Conservation (phyloP, 257 asterid genomes). For the Paulownia fortunei region DNA sequence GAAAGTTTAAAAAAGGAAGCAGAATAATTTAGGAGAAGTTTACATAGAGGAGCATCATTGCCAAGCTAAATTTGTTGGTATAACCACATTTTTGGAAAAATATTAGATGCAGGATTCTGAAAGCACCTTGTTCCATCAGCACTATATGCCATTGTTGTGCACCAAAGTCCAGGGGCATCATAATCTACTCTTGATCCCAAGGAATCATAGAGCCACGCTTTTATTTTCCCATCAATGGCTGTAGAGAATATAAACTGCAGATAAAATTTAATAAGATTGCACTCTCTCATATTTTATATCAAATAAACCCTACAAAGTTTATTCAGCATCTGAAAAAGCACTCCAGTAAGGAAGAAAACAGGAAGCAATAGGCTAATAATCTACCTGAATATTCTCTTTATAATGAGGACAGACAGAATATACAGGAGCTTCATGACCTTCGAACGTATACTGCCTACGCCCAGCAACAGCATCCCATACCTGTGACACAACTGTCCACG, state of each 20-base stretch:
- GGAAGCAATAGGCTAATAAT: slow-evolving; percentile 11
- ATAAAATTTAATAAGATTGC: slow-evolving; percentile 25
- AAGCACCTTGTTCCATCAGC: slow-evolving; percentile 95
- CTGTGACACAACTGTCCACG: slow-evolving; percentile 46
- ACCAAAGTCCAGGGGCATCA: slow-evolving; percentile 99
- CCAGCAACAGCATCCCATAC: slow-evolving; percentile 95
- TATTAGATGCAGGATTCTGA: slow-evolving; percentile 22
- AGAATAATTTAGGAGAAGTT: neutral
- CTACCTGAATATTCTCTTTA: slow-evolving; percentile 61
- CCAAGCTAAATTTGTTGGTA: neutral
- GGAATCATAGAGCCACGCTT: slow-evolving; percentile 96
- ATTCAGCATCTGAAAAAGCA: slow-evolving; percentile 8
- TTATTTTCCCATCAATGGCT: slow-evolving; percentile 94
- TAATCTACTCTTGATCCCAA: slow-evolving; percentile 97
- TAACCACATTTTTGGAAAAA: slow-evolving; percentile 13
- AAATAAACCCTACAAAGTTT: slow-evolving; percentile 9
- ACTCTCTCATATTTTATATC: slow-evolving; percentile 13
- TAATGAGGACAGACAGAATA: slow-evolving; percentile 94
- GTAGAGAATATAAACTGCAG: slow-evolving; percentile 96
- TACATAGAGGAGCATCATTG: slow-evolving; percentile 7
- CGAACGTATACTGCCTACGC: slow-evolving; percentile 73
- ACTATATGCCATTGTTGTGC: slow-evolving; percentile 96
- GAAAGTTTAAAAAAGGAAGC: neutral
- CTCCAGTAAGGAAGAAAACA: slow-evolving; percentile 12
- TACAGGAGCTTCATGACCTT: slow-evolving; percentile 99